A percentile compares a stretch with the other conserved stretches of the same genome.
Conservation (phyloP, 768 basidiomycete species). For the Lactifluus volemus region DNA sequence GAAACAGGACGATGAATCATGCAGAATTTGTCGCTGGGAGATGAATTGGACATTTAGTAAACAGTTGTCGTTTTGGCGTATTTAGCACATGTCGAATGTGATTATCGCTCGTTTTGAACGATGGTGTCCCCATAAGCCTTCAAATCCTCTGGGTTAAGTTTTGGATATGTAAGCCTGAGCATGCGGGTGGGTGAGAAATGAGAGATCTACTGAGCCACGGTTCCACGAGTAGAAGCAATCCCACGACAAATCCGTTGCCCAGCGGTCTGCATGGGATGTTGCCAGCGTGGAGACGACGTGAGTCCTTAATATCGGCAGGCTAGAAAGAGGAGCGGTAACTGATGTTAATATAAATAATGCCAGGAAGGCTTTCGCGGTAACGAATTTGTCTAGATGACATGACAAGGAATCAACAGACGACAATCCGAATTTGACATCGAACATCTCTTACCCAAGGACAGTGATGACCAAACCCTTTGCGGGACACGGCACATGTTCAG, state of each 20-base stretch:
- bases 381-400: constrained; percentile 20
- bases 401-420: not conserved
- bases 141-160: constrained; percentile 12
- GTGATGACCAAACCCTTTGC: constrained; percentile 22
- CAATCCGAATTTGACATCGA: not conserved
- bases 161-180: not conserved
- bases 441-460: constrained; percentile 20
- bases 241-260: constrained; percentile 19
- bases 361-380: constrained; percentile 17
- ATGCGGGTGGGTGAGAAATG: constrained; percentile 11
- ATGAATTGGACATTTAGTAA: not conserved
- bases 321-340: constrained; percentile 14
- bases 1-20: not conserved
- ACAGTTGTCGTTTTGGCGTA: too few relatives aligned
- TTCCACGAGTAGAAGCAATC: constrained; percentile 18
- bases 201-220: constrained; percentile 12
- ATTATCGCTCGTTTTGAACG: too few relatives aligned
- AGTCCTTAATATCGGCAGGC: not conserved
- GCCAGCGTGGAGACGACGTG: constrained; percentile 15
- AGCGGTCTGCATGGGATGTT: constrained; percentile 16
- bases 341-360: constrained; percentile 17
- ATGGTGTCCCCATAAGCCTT: not conserved
- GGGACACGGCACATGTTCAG: constrained; percentile 18
- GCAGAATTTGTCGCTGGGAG: not conserved
- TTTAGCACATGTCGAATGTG: not conserved